phyloP scores from a whole-genome alignment of 1,284 basidiomycete genomes.

The Apiotrichum veenhuisii region DNA sequence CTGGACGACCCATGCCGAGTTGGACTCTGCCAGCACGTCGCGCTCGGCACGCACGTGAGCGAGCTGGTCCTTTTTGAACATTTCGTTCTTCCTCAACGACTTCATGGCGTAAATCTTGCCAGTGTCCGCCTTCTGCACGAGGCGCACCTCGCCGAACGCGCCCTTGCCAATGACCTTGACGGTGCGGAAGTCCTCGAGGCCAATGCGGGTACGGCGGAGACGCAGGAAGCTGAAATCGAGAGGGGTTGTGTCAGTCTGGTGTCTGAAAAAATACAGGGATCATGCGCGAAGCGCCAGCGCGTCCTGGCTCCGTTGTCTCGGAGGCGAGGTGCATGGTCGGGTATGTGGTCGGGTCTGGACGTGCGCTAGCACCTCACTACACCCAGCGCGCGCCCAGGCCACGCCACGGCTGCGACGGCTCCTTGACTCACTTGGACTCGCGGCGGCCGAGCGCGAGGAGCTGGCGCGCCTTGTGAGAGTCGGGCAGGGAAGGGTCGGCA shows the following conservation, averaged over 20 bases:
- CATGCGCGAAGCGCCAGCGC: too few species aligned
- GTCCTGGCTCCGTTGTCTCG: too few species aligned
- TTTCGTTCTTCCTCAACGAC: slow-evolving; percentile 93
- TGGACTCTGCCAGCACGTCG: slow-evolving; percentile 94
- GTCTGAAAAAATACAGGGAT: background rate
- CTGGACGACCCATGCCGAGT: slow-evolving; percentile 97
- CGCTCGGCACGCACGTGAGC: slow-evolving; percentile 98
- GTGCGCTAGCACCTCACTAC: too few species aligned
- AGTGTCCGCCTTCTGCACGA: slow-evolving; percentile 95
- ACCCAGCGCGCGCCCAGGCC: too few species aligned
- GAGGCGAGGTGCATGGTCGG: too few species aligned
- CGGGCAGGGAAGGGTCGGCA: slow-evolving; percentile 66
- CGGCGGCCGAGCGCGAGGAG: slow-evolving; percentile 84
- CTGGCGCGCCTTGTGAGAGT: slow-evolving; percentile 86
- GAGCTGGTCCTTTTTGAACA: slow-evolving; percentile 98
- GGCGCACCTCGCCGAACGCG: slow-evolving; percentile 93
- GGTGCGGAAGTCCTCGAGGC: slow-evolving; percentile 88
- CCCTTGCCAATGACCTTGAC: slow-evolving; percentile 99
- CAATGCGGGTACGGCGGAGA: slow-evolving; percentile 85
- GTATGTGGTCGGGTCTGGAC: background rate
- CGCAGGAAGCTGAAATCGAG: slow-evolving; percentile 63
- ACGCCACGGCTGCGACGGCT: too few species aligned
- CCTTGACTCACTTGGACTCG: slow-evolving; percentile 69
- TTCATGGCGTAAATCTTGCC: slow-evolving; percentile 99
- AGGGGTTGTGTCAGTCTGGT: background rate